Conservation (phyloP, 306 rosid species). For the Glycine tomentella region DNA sequence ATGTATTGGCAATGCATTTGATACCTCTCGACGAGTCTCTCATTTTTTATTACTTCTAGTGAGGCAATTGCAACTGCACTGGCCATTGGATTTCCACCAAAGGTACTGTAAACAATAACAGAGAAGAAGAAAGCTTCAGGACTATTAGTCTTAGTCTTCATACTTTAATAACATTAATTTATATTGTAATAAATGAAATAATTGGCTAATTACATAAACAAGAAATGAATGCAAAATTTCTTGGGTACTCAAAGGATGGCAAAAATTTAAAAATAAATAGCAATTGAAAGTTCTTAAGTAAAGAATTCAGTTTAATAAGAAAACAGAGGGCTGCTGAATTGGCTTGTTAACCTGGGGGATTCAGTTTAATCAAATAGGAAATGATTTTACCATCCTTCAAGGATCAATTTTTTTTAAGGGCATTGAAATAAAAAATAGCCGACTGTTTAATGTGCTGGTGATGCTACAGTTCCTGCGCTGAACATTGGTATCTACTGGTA, state of each 20-base stretch:
- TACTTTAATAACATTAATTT: slow-evolving; percentile 6
- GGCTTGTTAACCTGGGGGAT: slow-evolving; percentile 9
- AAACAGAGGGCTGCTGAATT: neutral
- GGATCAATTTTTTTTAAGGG: neutral
- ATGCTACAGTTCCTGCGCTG: neutral
- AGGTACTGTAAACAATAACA: slow-evolving; percentile 67
- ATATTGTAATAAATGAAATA: neutral
- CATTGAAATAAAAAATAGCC: neutral
- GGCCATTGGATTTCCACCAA: slow-evolving; percentile 96
- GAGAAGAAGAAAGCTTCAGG: slow-evolving; percentile 44
- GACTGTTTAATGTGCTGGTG: neutral
- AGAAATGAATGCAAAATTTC: neutral
- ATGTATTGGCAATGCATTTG: slow-evolving; percentile 33
- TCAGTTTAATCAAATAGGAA: neutral
- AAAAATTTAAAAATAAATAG: neutral
- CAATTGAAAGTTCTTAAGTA: neutral
- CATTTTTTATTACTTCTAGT: slow-evolving; percentile 81
- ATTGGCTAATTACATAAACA: neutral
- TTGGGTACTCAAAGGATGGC: neutral
- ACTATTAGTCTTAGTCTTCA: slow-evolving; percentile 10
- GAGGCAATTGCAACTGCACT: slow-evolving; percentile 97
- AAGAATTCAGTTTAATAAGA: slow-evolving; percentile 10
- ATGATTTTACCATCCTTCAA: neutral
- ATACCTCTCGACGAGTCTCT: slow-evolving; percentile 83
- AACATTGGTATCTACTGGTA: neutral